These are phyloP conservation scores for Conticribra weissflogii DNA, from an alignment of 108 stramenopile genomes.

Conservation along the genomic window DNA sequence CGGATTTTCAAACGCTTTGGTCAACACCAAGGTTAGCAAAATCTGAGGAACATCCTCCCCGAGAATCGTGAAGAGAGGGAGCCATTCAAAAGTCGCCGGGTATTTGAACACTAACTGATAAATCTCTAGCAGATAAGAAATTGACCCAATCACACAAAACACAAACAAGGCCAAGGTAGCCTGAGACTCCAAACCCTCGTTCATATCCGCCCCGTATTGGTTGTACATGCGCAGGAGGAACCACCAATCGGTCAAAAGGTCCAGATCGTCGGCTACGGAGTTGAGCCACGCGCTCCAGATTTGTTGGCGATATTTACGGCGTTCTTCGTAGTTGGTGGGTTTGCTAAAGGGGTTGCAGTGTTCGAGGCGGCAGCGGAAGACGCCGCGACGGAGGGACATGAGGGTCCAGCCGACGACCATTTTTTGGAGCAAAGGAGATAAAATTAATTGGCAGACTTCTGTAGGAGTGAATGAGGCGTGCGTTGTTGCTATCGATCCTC, in stretches of 20 bases:
- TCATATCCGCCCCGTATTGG: slow-evolving; percentile 6
- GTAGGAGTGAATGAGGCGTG: too few species aligned
- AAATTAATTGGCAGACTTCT: too few species aligned
- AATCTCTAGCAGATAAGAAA: slow-evolving; percentile 16
- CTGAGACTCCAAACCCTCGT: slow-evolving; percentile 11
- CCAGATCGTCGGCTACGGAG: slow-evolving; percentile 25
- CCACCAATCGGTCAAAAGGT: slow-evolving; percentile 37
- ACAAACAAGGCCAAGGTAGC: slow-evolving; percentile 18
- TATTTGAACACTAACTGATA: slow-evolving; percentile 30
- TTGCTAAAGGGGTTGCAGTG: slow-evolving; percentile 17
- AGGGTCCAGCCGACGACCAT: slow-evolving; percentile 33
- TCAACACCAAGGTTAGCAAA: slow-evolving; percentile 28
- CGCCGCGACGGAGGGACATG: slow-evolving; percentile 12
- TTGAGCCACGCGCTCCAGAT: slow-evolving; percentile 18
- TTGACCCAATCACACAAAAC: slow-evolving; percentile 10
- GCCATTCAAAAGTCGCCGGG: slow-evolving; percentile 20
- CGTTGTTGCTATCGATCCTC: too few species aligned
- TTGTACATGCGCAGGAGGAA: slow-evolving; percentile 21
- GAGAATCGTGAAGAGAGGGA: slow-evolving; percentile 27
- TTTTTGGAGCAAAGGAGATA: too few species aligned
- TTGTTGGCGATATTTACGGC: slow-evolving; percentile 18
- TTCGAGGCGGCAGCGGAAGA: slow-evolving; percentile 19
- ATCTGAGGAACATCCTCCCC: slow-evolving; percentile 36
- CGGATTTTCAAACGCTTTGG: slow-evolving; percentile 7
- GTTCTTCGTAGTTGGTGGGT: slow-evolving; percentile 16